Evolutionary conservation across 257 asterid genomes (phyloP).

Genomic region (Vinca minor): DNA sequence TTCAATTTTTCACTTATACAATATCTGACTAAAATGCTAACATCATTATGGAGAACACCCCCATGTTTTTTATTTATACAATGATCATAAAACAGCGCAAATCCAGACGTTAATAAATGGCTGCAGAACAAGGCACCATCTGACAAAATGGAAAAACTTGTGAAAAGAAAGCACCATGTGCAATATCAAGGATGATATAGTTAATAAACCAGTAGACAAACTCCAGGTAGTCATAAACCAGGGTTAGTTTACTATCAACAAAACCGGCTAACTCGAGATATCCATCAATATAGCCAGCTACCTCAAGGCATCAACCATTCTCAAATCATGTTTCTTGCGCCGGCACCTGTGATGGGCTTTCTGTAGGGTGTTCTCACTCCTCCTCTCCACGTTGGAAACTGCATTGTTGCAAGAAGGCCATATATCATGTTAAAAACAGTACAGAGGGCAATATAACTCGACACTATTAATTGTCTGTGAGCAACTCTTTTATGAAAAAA

Average conservation of each 20-base stretch:
- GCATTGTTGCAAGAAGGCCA: slow-evolving; percentile 22
- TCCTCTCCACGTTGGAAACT: slow-evolving; percentile 50
- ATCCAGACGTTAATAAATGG: neutral
- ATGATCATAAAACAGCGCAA: neutral
- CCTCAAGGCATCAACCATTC: slow-evolving; percentile 45
- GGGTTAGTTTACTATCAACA: neutral
- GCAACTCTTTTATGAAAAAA: neutral
- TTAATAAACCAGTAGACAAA: neutral
- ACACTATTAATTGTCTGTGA: neutral
- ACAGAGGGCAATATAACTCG: neutral
- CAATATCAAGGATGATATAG: neutral
- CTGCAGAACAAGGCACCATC: neutral
- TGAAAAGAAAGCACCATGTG: neutral
- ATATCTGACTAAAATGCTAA: neutral
- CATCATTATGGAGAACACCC: neutral
- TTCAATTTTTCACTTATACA: neutral
- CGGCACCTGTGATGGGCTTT: slow-evolving; percentile 87
- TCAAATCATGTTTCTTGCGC: slow-evolving; percentile 70
- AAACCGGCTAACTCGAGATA: slow-evolving; percentile 3
- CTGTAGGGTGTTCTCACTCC: slow-evolving; percentile 68
- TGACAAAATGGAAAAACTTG: neutral
- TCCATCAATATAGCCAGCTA: slow-evolving; percentile 16
- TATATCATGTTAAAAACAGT: neutral
- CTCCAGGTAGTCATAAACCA: neutral
- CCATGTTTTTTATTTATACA: neutral